Conservation (phyloP, 2,329 filamentous ascomycete species). For the Calonectria pseudoturangicola region DNA sequence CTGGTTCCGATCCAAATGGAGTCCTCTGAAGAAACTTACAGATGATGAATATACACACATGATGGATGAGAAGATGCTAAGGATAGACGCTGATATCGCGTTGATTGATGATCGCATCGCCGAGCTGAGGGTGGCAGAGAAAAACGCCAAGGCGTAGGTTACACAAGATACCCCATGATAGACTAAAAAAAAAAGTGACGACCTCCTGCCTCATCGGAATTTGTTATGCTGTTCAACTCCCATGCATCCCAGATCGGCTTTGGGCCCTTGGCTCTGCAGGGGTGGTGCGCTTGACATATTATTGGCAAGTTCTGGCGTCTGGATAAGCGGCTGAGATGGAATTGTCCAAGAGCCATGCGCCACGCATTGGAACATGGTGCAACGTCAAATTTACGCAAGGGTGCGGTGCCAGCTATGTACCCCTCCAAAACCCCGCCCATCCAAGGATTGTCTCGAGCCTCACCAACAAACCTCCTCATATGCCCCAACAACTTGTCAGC, state of each 20-base stretch:
- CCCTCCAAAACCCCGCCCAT: slow-evolving; percentile 34
- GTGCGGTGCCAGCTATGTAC: slow-evolving; percentile 23
- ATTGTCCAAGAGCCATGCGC: slow-evolving; percentile 32
- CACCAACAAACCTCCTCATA: slow-evolving; percentile 34
- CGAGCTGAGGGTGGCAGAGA: slow-evolving; percentile 52
- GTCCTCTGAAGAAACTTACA: slow-evolving; percentile 80
- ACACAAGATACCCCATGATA: slow-evolving; percentile 38
- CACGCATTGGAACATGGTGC: slow-evolving; percentile 32
- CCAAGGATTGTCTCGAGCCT: slow-evolving; percentile 38
- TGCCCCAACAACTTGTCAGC: slow-evolving; percentile 40
- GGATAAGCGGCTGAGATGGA: slow-evolving; percentile 23
- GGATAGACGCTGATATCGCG: slow-evolving; percentile 85
- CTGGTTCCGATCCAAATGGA: slow-evolving; percentile 78
- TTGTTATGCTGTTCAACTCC: slow-evolving; percentile 1
- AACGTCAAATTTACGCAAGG: slow-evolving; percentile 24
- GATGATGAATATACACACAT: slow-evolving; percentile 84
- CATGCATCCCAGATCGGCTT: slow-evolving; percentile 2
- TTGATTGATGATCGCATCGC: slow-evolving; percentile 85
- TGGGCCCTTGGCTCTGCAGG: background rate
- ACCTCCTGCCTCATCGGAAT: slow-evolving; percentile 10
- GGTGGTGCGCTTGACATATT: slow-evolving; percentile 1
- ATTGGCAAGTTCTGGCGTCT: slow-evolving; percentile 20
- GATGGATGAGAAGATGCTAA: slow-evolving; percentile 81
- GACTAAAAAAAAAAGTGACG: slow-evolving; percentile 25
- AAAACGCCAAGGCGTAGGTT: slow-evolving; percentile 40